Percentiles rank a stretch among this genome's conserved stretches.
These are phyloP conservation scores for Hypholoma fasciculare DNA, from an alignment of 768 basidiomycete genomes.

Conservation along the genomic window DNA sequence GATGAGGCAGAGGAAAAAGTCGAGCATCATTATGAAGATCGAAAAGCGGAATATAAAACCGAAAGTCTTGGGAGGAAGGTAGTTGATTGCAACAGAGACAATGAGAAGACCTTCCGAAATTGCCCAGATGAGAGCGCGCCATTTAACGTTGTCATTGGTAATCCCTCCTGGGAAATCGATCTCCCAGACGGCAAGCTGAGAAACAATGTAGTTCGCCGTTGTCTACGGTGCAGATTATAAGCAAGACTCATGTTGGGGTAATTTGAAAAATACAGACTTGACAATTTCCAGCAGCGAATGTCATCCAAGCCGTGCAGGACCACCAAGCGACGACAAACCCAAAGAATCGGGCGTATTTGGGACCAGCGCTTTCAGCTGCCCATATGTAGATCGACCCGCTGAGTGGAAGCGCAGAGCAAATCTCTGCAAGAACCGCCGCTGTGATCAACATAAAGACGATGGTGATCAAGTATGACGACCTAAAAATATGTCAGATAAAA, in stretches of 20 bases:
- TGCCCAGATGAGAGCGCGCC: constrained; percentile 84
- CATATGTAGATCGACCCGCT: constrained; percentile 94
- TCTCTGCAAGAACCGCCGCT: constrained; percentile 83
- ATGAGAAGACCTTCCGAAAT: constrained; percentile 74
- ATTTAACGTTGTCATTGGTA: constrained; percentile 71
- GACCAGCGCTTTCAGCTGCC: constrained; percentile 92
- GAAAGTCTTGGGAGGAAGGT: constrained; percentile 76
- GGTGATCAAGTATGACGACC: constrained; percentile 85
- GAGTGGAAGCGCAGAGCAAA: constrained; percentile 85
- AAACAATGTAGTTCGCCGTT: constrained; percentile 88
- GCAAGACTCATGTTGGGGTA: not conserved
- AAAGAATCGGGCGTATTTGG: constrained; percentile 82
- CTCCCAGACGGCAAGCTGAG: constrained; percentile 79
- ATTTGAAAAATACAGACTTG: constrained; percentile 49
- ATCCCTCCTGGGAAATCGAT: constrained; percentile 83
- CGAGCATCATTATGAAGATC: constrained; percentile 73
- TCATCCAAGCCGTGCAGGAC: constrained; percentile 96
- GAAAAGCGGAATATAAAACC: constrained; percentile 79
- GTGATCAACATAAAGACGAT: constrained; percentile 88
- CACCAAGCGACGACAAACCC: constrained; percentile 94
- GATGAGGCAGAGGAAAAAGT: constrained; percentile 85
- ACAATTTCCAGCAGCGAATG: constrained; percentile 85
- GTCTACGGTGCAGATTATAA: constrained; percentile 44
- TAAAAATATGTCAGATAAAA: constrained; percentile 23
- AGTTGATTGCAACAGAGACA: constrained; percentile 78